phyloP scores from a whole-genome alignment of 2,329 filamentous ascomycete species.

The Penicillium sp. region DNA sequence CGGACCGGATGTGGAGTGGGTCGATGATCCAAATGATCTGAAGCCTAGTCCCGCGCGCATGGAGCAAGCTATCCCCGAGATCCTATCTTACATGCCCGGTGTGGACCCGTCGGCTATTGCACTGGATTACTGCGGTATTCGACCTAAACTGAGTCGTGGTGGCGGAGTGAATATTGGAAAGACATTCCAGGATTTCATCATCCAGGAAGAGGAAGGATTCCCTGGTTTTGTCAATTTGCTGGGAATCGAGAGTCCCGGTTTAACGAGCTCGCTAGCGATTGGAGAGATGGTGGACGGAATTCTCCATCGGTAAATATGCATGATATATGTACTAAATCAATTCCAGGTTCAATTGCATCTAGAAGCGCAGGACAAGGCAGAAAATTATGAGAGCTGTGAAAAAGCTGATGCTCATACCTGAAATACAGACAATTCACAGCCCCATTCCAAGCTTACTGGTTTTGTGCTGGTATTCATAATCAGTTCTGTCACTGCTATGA shows the following conservation, averaged over 20 bases:
- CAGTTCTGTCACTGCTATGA: neutral
- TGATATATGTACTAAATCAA: neutral
- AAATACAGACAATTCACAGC: neutral
- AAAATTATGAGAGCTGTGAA: neutral
- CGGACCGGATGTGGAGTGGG: slow-evolving; percentile 95
- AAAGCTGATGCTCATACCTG: neutral
- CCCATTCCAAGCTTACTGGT: neutral
- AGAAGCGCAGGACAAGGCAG: neutral
- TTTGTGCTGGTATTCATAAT: neutral
- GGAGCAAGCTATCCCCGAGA: slow-evolving; percentile 68
- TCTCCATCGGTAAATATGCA: slow-evolving; percentile 45
- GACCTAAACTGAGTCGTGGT: slow-evolving; percentile 74
- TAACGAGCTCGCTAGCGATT: slow-evolving; percentile 86
- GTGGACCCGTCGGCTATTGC: slow-evolving; percentile 66
- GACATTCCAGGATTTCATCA: slow-evolving; percentile 81
- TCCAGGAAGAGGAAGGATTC: slow-evolving; percentile 74
- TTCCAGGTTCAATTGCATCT: neutral
- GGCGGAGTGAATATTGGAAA: slow-evolving; percentile 57
- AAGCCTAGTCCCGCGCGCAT: slow-evolving; percentile 65
- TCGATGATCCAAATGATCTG: slow-evolving; percentile 69
- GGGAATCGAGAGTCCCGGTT: slow-evolving; percentile 88
- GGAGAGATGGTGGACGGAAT: slow-evolving; percentile 69
- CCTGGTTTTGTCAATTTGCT: slow-evolving; percentile 84
- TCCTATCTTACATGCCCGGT: slow-evolving; percentile 73
- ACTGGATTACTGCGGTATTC: slow-evolving; percentile 87